Evolutionary conservation across 2,329 filamentous ascomycete genomes (phyloP).

Genomic region (Botrytis pseudocinerea): DNA sequence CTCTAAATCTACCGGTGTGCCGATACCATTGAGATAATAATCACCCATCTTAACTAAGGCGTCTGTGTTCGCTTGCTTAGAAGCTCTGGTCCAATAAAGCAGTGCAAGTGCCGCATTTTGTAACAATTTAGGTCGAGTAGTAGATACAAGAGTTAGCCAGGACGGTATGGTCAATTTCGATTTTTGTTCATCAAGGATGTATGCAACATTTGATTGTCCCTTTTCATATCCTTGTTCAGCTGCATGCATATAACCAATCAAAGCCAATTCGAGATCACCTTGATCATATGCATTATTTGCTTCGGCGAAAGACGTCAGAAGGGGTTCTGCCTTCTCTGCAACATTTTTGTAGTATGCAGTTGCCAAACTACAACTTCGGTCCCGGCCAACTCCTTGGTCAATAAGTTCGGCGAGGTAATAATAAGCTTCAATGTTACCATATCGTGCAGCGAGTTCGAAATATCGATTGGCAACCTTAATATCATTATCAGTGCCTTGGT

Average conservation of each 20-base stretch:
- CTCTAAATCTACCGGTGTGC: slow-evolving; percentile 68
- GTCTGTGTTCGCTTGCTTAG: slow-evolving; percentile 90
- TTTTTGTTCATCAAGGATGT: slow-evolving; percentile 64
- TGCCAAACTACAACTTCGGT: slow-evolving; percentile 66
- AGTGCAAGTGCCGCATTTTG: slow-evolving; percentile 59
- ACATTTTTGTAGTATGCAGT: slow-evolving; percentile 67
- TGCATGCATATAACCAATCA: slow-evolving; percentile 69
- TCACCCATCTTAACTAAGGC: slow-evolving; percentile 97
- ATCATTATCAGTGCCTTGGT: slow-evolving; percentile 55
- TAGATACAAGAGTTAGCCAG: slow-evolving; percentile 41
- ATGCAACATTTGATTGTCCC: slow-evolving; percentile 72
- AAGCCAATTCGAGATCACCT: slow-evolving; percentile 63
- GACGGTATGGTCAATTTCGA: slow-evolving; percentile 51
- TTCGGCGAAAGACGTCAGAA: slow-evolving; percentile 64
- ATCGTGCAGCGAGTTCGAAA: slow-evolving; percentile 68
- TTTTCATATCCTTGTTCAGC: slow-evolving; percentile 73
- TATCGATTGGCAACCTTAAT: slow-evolving; percentile 60
- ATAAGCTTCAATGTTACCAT: slow-evolving; percentile 69
- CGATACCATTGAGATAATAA: slow-evolving; percentile 86
- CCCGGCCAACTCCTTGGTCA: slow-evolving; percentile 63
- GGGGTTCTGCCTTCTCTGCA: slow-evolving; percentile 55
- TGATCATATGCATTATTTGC: slow-evolving; percentile 65
- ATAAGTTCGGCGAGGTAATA: slow-evolving; percentile 73
- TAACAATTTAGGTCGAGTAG: slow-evolving; percentile 47
- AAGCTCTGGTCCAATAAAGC: slow-evolving; percentile 93